phyloP scores from a whole-genome alignment of 805 yeast species.

The Monosporozyma aerobia region DNA sequence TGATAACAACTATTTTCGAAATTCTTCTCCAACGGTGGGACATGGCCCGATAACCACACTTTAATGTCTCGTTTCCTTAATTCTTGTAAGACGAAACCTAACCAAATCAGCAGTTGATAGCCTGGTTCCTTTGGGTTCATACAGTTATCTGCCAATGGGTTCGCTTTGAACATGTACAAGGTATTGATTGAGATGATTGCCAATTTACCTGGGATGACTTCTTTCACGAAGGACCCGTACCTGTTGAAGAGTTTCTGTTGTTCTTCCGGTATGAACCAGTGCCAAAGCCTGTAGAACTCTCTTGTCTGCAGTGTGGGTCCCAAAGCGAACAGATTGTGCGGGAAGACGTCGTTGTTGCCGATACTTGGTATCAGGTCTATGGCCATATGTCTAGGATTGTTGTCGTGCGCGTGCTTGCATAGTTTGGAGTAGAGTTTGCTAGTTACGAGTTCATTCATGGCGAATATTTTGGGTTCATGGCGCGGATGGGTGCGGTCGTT shows the following conservation, averaged over 20 bases:
- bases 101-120: constrained; percentile 65
- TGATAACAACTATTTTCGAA: constrained; percentile 63
- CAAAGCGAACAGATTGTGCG: constrained; percentile 75
- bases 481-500: constrained; percentile 69
- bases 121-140: constrained; percentile 70
- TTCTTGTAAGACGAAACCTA: constrained; percentile 65
- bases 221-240: constrained; percentile 67
- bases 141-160: constrained; percentile 79
- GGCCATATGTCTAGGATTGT: constrained; percentile 37
- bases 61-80: constrained; percentile 65
- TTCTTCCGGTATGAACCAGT: constrained; percentile 60
- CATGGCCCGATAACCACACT: constrained; percentile 84
- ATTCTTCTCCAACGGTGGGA: constrained; percentile 77
- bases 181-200: constrained; percentile 78
- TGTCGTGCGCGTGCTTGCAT: constrained; percentile 41
- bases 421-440: constrained; percentile 37
- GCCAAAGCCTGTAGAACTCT: constrained; percentile 68
- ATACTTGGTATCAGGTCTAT: constrained; percentile 57
- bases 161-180: constrained; percentile 60
- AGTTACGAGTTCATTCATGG: constrained; percentile 54
- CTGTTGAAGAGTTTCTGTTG: constrained; percentile 67
- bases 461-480: constrained; percentile 61
- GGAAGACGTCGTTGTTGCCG: constrained; percentile 85
- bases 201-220: constrained; percentile 68
- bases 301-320: constrained; percentile 87